phyloP scores from a whole-genome alignment of 108 stramenopile genomes.

The Asterionellopsis glacialis region DNA sequence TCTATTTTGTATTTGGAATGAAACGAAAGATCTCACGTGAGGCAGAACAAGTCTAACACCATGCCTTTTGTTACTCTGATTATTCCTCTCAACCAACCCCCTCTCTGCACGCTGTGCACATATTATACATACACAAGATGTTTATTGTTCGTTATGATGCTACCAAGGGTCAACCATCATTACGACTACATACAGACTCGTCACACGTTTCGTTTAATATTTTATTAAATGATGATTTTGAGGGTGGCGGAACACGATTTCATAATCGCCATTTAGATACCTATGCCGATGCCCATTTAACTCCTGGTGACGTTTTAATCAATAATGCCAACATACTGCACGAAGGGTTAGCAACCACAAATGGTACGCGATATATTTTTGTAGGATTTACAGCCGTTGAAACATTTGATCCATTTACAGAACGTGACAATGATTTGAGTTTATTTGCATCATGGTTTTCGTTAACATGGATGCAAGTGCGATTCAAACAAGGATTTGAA shows the following conservation, averaged over 20 bases:
- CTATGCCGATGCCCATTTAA: conserved; percentile 41
- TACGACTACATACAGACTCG: conserved; percentile 47
- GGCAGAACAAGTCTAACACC: too few species aligned
- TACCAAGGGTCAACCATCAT: conserved; percentile 20
- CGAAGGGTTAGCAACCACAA: conserved; percentile 49
- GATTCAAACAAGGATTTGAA: conserved; percentile 29
- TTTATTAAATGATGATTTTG: conserved; percentile 60
- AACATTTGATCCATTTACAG: conserved; percentile 42
- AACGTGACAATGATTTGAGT: conserved; percentile 26
- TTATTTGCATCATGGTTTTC: conserved; percentile 48
- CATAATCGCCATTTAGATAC: conserved; percentile 19
- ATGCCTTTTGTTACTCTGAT: too few species aligned
- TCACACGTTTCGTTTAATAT: conserved; percentile 51
- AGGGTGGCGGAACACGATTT: conserved; percentile 64
- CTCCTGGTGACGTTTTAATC: conserved; percentile 37
- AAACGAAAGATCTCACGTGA: too few species aligned
- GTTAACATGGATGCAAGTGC: conserved; percentile 37
- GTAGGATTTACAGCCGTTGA: conserved; percentile 63
- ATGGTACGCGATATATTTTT: conserved; percentile 56
- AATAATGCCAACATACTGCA: conserved; percentile 39
- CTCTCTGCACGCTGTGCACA: too few species aligned
- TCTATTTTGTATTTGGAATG: too few species aligned
- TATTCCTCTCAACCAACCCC: too few species aligned
- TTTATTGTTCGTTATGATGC: conserved; percentile 60
- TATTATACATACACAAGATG: conserved; percentile 9